phyloP scores from a whole-genome alignment of 495 filamentous ascomycete species.

The Gamarada debralockiae region DNA sequence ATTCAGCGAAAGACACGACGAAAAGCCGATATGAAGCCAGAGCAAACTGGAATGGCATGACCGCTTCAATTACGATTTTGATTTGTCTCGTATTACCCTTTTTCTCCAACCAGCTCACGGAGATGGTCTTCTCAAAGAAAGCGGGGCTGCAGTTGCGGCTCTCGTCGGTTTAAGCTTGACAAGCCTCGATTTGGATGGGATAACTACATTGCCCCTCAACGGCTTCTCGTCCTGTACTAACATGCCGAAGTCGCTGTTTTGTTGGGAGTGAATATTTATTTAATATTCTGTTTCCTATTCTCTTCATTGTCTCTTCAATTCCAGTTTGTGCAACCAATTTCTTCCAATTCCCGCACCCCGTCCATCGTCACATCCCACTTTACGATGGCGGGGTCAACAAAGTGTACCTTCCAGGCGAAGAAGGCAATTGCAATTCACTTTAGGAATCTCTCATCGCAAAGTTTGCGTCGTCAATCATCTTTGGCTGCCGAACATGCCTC shows the following conservation, averaged over 20 bases:
- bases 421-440: conserved; percentile 2
- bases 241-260: conserved; percentile 20
- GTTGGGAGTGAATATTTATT: conserved; percentile 1
- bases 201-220: conserved; percentile 18
- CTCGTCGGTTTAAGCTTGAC: conserved; percentile 20
- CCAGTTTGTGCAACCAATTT: not conserved
- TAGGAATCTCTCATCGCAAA: conserved; percentile 15
- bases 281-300: conserved; percentile 3
- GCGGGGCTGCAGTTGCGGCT: conserved; percentile 16
- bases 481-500: conserved; percentile 11
- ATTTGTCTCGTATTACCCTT: not conserved
- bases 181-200: conserved; percentile 8
- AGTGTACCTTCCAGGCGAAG: conserved; percentile 3
- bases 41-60: conserved; percentile 10
- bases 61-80: no score
- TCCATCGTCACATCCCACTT: not conserved
- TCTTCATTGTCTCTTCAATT: no score
- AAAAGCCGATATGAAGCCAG: conserved; percentile 13
- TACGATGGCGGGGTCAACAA: conserved; percentile 17
- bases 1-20: conserved; percentile 36
- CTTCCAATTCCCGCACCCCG: not conserved
- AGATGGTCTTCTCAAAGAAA: conserved; percentile 5
- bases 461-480: conserved; percentile 13
- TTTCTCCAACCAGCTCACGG: conserved; percentile 3
- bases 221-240: no score